Evolutionary conservation across 208 protist species (phyloP).

Genomic region (Naegleria lovaniensis): DNA sequence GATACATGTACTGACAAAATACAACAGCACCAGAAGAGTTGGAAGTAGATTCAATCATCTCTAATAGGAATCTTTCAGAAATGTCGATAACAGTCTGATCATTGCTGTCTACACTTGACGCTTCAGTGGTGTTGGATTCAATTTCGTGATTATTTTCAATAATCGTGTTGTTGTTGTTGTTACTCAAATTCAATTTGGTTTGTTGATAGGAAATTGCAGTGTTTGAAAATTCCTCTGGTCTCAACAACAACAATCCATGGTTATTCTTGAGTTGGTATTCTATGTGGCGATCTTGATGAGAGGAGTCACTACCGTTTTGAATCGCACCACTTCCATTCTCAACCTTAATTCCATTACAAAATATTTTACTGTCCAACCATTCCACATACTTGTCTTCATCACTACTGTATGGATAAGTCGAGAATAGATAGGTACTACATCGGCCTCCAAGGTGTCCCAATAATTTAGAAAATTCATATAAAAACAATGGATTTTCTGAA

Average conservation of each 20-base stretch:
- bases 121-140: too few species aligned
- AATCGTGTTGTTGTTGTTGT: not conserved
- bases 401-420: not conserved
- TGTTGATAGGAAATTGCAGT: not conserved
- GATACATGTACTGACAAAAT: not conserved
- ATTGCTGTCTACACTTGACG: too few species aligned
- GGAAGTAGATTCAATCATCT: not conserved
- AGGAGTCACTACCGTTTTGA: not conserved
- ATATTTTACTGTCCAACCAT: constrained; percentile 6
- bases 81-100: not conserved
- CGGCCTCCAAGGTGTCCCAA: not conserved
- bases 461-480: not conserved
- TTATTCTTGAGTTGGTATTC: too few species aligned
- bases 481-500: not conserved
- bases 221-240: not conserved
- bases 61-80: not conserved
- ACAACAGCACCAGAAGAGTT: too few species aligned
- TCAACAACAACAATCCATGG: not conserved
- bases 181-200: not conserved
- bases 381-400: not conserved
- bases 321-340: not conserved
- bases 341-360: not conserved
- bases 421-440: not conserved
- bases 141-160: too few species aligned
- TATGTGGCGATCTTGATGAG: too few species aligned